Conservation (phyloP, 2,329 filamentous ascomycete genomes). For the Tolypocladium capitatum region DNA sequence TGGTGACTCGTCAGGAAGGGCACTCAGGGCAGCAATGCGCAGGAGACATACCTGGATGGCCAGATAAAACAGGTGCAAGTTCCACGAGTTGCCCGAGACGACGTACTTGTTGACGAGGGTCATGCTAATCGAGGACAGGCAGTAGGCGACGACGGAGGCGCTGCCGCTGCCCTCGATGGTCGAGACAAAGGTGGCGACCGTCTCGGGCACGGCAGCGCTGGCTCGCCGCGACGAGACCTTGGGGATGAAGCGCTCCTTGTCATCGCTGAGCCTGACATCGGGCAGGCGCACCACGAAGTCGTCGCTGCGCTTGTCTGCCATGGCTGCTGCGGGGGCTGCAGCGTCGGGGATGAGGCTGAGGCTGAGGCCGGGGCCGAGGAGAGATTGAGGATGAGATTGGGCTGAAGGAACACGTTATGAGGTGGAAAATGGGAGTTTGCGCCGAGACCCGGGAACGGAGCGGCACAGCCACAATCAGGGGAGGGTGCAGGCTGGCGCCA, state of each 20-base stretch:
- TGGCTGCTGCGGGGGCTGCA: constrained; percentile 24
- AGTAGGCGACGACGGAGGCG: constrained; percentile 79
- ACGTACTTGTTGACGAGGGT: constrained; percentile 99
- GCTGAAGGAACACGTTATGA: background rate
- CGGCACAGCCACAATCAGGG: background rate
- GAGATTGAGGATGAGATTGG: background rate
- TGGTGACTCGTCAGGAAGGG: constrained; percentile 22
- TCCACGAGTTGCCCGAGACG: constrained; percentile 80
- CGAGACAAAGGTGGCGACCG: constrained; percentile 21
- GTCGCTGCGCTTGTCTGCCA: constrained; percentile 85
- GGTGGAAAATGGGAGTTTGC: background rate
- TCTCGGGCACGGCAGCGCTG: constrained; percentile 5
- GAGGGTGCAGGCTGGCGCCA: background rate
- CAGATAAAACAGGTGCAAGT: constrained; percentile 92
- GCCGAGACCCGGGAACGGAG: no score
- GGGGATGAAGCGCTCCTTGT: constrained; percentile 38
- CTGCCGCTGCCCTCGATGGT: constrained; percentile 59
- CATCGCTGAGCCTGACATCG: constrained; percentile 36
- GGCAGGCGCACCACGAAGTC: constrained; percentile 62
- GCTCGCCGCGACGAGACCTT: constrained; percentile 2
- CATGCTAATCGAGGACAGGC: constrained; percentile 94
- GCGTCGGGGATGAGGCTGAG: no score
- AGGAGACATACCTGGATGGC: constrained; percentile 65
- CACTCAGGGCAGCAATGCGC: background rate
- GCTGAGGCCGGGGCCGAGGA: background rate